Evolutionary conservation across 768 basidiomycete species (phyloP).

Genomic region (Myochromella boudieri): DNA sequence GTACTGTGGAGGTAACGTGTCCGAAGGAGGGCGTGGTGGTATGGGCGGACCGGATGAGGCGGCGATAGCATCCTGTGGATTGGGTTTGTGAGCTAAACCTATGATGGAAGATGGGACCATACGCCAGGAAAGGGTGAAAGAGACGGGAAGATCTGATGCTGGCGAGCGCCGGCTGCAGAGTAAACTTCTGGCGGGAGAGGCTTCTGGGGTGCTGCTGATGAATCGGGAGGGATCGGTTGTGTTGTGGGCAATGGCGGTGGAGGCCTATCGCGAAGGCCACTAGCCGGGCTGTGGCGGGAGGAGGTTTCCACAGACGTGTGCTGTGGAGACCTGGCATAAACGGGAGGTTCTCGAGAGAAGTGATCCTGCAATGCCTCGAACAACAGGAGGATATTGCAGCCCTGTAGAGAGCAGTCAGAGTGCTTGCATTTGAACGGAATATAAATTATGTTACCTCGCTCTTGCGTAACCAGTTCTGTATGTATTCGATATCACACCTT

Average conservation of each 20-base stretch:
- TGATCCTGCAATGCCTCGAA: constrained; percentile 76
- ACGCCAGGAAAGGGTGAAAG: constrained; percentile 6
- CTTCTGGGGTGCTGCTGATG: constrained; percentile 23
- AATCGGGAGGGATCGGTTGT: constrained; percentile 20
- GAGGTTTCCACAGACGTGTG: constrained; percentile 15
- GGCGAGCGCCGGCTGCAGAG: constrained; percentile 2
- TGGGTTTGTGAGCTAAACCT: constrained; percentile 6
- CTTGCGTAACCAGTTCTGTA: constrained; percentile 78
- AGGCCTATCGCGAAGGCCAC: constrained; percentile 28
- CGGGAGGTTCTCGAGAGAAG: constrained; percentile 85
- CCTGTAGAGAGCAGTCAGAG: constrained; percentile 41
- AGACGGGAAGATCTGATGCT: constrained; percentile 5
- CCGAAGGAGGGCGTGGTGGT: constrained; percentile 11
- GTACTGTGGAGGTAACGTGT: constrained; percentile 14
- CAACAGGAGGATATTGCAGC: constrained; percentile 72
- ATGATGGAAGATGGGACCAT: not conserved
- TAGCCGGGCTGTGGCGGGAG: constrained; percentile 11
- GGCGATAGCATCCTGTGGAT: constrained; percentile 1
- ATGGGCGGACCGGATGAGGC: constrained; percentile 2
- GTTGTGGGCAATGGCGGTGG: constrained; percentile 31
- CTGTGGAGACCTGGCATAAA: constrained; percentile 78
- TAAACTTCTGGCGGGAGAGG: constrained; percentile 26
- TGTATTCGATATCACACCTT: constrained; percentile 64
- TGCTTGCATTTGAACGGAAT: constrained; percentile 12
- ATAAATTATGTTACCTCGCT: constrained; percentile 61